A percentile compares a stretch with the other conserved stretches of the same genome.
Conservation (phyloP, 2,329 filamentous ascomycete genomes). For the Arthrobotrys sphaeroides region DNA sequence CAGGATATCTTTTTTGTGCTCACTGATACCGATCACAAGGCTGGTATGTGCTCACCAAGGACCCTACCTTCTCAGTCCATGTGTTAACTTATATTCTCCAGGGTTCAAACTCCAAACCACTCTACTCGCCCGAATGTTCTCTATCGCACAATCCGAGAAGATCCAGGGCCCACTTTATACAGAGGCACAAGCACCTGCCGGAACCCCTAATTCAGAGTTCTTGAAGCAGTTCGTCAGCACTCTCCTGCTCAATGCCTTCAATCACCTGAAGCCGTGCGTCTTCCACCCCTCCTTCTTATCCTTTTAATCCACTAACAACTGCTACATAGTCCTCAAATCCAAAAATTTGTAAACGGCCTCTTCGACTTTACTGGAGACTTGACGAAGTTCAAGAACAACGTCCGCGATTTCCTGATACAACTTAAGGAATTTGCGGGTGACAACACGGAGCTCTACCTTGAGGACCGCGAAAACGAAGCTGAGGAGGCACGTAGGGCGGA, state of each 20-base stretch:
- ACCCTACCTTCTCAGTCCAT: not conserved
- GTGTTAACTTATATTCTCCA: slow-evolving; percentile 53
- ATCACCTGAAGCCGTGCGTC: slow-evolving; percentile 82
- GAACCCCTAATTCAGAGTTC: slow-evolving; percentile 91
- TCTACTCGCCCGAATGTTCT: slow-evolving; percentile 93
- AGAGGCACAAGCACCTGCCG: slow-evolving; percentile 79
- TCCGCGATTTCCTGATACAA: slow-evolving; percentile 96
- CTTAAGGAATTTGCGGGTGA: slow-evolving; percentile 96
- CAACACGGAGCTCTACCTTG: slow-evolving; percentile 90
- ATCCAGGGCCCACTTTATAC: slow-evolving; percentile 92
- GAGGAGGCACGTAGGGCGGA: slow-evolving; percentile 86
- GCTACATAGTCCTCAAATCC: slow-evolving; percentile 79
- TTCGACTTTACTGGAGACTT: slow-evolving; percentile 89
- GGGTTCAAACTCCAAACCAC: slow-evolving; percentile 97
- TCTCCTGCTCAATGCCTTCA: slow-evolving; percentile 87
- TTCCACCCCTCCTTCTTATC: not conserved
- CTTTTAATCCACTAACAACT: not conserved
- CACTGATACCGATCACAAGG: slow-evolving; percentile 97
- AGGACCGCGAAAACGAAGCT: slow-evolving; percentile 93
- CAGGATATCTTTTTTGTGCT: slow-evolving; percentile 99
- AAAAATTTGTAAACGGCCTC: slow-evolving; percentile 86
- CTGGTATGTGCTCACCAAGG: slow-evolving; percentile 60
- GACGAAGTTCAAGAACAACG: slow-evolving; percentile 91
- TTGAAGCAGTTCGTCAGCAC: slow-evolving; percentile 85
- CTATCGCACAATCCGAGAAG: slow-evolving; percentile 88